Conservation (phyloP, 2,329 filamentous ascomycete genomes). For the Mycocentrospora acerina region DNA sequence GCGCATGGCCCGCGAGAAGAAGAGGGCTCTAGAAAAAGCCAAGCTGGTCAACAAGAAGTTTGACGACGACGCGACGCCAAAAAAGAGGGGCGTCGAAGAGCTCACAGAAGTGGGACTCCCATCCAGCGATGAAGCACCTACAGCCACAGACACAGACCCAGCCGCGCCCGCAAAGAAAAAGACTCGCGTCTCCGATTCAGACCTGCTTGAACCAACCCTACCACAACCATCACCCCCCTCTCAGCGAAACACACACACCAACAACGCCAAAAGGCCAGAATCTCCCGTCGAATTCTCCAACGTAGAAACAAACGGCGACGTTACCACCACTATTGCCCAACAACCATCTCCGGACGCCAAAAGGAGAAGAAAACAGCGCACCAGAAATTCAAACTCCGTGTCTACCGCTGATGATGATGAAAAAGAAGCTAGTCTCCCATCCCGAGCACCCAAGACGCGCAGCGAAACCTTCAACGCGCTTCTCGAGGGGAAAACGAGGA, state of each 20-base stretch:
- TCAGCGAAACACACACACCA: background rate
- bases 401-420: constrained; percentile 2
- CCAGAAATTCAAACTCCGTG: constrained; percentile 2
- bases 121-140: background rate
- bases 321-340: too few relatives aligned
- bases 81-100: constrained; percentile 31
- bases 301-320: background rate
- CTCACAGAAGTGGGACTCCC: constrained; percentile 16
- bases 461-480: constrained; percentile 28
- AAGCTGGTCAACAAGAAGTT: constrained; percentile 30
- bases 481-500: constrained; percentile 2
- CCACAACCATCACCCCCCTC: background rate
- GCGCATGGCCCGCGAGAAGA: constrained; percentile 38
- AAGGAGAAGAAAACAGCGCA: constrained; percentile 8
- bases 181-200: background rate
- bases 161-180: constrained; percentile 3
- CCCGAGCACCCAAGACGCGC: constrained; percentile 19
- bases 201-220: too few relatives aligned
- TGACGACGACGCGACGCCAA: constrained; percentile 19
- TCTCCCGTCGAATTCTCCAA: background rate
- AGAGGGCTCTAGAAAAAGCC: constrained; percentile 25
- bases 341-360: constrained; percentile 8
- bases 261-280: background rate
- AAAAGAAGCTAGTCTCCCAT: constrained; percentile 9
- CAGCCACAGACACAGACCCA: background rate